Evolutionary conservation across 345 rosid species (phyloP).

Genomic region (Moricandia arvensis): DNA sequence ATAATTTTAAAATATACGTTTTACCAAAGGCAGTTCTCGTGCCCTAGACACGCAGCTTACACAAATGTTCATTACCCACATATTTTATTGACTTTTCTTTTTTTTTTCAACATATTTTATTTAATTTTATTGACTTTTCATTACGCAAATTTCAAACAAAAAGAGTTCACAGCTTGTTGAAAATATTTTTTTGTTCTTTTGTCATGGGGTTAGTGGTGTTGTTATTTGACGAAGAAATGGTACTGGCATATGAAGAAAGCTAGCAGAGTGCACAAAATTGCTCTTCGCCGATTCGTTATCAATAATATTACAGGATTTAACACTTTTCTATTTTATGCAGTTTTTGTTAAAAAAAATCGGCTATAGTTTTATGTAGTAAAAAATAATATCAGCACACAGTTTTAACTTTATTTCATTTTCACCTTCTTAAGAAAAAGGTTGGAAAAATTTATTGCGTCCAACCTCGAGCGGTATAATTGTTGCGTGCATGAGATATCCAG

Average conservation of each 20-base stretch:
- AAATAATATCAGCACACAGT: neutral
- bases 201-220: neutral
- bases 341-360: neutral
- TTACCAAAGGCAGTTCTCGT: no score
- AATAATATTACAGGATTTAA: neutral
- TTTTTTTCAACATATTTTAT: no score
- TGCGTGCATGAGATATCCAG: conserved; percentile 42
- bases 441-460: conserved; percentile 29
- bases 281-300: neutral
- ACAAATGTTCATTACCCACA: neutral
- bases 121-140: neutral
- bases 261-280: neutral
- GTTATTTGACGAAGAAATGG: neutral
- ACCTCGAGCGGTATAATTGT: conserved; percentile 43
- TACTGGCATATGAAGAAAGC: neutral
- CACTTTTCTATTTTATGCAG: neutral
- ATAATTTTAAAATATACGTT: no score
- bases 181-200: neutral
- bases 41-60: no score
- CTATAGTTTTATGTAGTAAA: neutral
- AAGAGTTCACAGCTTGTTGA: neutral
- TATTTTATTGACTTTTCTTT: no score
- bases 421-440: neutral
- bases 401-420: neutral
- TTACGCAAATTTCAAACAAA: neutral